phyloP scores from a whole-genome alignment of 2,329 filamentous ascomycete species.

The Aureobasidium sp. region DNA sequence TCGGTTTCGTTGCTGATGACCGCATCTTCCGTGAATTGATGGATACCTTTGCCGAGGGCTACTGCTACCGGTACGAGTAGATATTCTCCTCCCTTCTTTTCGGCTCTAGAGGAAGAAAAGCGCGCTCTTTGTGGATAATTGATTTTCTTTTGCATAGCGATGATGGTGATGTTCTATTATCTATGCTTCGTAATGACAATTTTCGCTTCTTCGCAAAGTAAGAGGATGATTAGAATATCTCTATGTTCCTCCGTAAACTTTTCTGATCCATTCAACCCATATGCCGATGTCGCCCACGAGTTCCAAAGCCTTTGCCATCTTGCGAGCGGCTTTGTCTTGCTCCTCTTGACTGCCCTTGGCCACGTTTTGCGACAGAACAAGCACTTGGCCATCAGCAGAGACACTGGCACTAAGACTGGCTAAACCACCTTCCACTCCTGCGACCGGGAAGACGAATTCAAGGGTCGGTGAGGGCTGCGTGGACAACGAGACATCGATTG shows the following conservation, averaged over 20 bases:
- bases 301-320: conserved; percentile 40
- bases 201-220: not conserved
- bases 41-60: conserved; percentile 26
- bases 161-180: not conserved
- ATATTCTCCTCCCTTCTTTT: not conserved
- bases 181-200: not conserved
- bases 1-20: conserved; percentile 25
- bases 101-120: not conserved
- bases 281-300: conserved; percentile 43
- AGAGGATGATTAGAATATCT: not conserved
- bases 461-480: conserved; percentile 28
- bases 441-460: conserved; percentile 21
- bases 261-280: conserved; percentile 45
- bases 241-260: conserved; percentile 7
- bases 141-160: not conserved
- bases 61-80: conserved; percentile 29
- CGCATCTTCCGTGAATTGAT: conserved; percentile 25
- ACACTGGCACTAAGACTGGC: conserved; percentile 54
- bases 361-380: conserved; percentile 49
- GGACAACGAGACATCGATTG: conserved; percentile 28
- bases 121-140: not conserved
- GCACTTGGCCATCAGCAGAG: conserved; percentile 51
- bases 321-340: conserved; percentile 24
- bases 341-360: conserved; percentile 15
- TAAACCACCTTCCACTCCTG: conserved; percentile 27